phyloP scores from a whole-genome alignment of 2,329 filamentous ascomycete genomes.

The Dryadomyces quercus-mongolicae region DNA sequence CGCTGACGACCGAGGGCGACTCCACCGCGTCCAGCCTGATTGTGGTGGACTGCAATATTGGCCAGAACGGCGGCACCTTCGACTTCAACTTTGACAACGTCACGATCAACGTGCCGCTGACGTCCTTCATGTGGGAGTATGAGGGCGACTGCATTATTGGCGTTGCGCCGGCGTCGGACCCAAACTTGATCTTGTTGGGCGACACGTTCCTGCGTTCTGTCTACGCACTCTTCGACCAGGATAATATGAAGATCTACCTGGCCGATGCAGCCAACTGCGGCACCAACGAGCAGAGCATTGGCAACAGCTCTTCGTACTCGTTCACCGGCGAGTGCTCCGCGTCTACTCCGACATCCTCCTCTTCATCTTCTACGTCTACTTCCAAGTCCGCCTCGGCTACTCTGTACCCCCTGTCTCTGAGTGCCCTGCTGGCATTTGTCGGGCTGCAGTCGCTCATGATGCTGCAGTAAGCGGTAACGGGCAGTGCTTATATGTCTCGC shows the following conservation, averaged over 20 bases:
- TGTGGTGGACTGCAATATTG: constrained; percentile 16
- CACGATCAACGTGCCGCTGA: constrained; percentile 24
- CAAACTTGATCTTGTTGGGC: constrained; percentile 14
- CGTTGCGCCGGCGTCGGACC: constrained; percentile 8
- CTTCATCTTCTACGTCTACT: neutral
- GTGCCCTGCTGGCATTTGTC: constrained; percentile 1
- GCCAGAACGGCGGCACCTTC: constrained; percentile 20
- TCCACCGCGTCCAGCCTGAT: constrained; percentile 15
- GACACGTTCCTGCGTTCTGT: constrained; percentile 17
- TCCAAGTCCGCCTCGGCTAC: neutral
- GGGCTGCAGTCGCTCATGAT: constrained; percentile 1
- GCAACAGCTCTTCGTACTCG: constrained; percentile 5
- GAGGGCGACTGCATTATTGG: constrained; percentile 12
- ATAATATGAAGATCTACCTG: constrained; percentile 14
- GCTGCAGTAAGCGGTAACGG: neutral
- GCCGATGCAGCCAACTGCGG: constrained; percentile 16
- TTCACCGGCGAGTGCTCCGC: constrained; percentile 14
- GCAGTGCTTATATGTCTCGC: too few species aligned
- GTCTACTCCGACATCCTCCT: neutral
- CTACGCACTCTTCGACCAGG: constrained; percentile 16
- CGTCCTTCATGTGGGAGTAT: constrained; percentile 22
- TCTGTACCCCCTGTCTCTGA: neutral
- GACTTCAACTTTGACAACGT: constrained; percentile 26
- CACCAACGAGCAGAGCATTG: constrained; percentile 13
- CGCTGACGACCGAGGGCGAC: constrained; percentile 21